Evolutionary conservation across 805 yeast genomes (phyloP).

Genomic region (Jamesozyma piceae): DNA sequence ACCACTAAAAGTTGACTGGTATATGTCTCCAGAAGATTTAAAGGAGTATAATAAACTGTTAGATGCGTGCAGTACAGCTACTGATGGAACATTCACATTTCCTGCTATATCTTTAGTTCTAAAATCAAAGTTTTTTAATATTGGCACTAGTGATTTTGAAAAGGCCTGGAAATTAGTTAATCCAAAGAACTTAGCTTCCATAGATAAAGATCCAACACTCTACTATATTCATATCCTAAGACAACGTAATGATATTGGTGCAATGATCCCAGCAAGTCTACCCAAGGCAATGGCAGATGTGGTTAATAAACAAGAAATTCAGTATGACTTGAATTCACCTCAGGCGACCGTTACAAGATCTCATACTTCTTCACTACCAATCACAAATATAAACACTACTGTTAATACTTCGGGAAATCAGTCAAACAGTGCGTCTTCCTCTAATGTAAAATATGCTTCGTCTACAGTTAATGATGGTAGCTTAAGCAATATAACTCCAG

Average conservation of each 20-base stretch:
- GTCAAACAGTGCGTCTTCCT: neutral
- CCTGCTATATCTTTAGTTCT: constrained; percentile 54
- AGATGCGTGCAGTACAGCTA: constrained; percentile 39
- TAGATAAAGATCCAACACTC: constrained; percentile 86
- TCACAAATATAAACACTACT: constrained; percentile 4
- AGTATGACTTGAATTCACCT: constrained; percentile 51
- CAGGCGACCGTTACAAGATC: constrained; percentile 37
- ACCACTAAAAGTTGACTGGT: constrained; percentile 70
- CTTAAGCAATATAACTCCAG: constrained; percentile 4
- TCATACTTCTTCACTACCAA: constrained; percentile 13
- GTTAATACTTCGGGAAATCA: neutral
- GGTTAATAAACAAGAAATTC: constrained; percentile 75
- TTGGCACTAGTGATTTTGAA: constrained; percentile 76
- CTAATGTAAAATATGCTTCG: neutral
- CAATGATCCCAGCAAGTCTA: constrained; percentile 84
- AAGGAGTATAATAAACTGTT: constrained; percentile 70
- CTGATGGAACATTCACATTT: constrained; percentile 80
- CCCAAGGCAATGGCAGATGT: constrained; percentile 89
- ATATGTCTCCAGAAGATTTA: constrained; percentile 83
- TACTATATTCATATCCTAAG: constrained; percentile 85
- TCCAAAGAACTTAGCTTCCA: constrained; percentile 77
- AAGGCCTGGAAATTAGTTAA: constrained; percentile 94
- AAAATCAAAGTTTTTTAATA: constrained; percentile 56
- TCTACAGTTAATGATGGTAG: neutral
- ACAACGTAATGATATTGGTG: constrained; percentile 72